A percentile compares a stretch with the other conserved stretches of the same genome.
phyloP scores from a whole-genome alignment of 2,329 filamentous ascomycete genomes.

The Fusarium compactum region DNA sequence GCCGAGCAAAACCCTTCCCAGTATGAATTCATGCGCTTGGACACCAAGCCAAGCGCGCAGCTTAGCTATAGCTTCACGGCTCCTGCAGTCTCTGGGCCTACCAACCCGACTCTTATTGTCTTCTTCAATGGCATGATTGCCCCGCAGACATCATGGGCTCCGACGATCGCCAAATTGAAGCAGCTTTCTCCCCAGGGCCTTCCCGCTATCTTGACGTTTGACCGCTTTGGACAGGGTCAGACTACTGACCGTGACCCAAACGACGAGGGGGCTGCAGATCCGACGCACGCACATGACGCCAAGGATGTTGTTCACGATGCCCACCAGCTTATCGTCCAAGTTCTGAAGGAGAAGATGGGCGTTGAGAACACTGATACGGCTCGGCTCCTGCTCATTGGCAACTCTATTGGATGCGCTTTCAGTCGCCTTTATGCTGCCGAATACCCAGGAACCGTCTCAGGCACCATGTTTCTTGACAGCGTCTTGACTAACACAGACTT shows the following conservation, averaged over 20 bases:
- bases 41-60: slow-evolving; percentile 34
- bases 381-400: slow-evolving; percentile 29
- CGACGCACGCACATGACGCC: slow-evolving; percentile 60
- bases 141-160: slow-evolving; percentile 36
- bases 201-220: slow-evolving; percentile 65
- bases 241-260: slow-evolving; percentile 58
- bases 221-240: slow-evolving; percentile 68
- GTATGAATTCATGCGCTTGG: slow-evolving; percentile 24
- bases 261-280: slow-evolving; percentile 54
- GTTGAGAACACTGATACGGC: neutral
- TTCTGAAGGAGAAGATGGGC: slow-evolving; percentile 2
- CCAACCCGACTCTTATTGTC: slow-evolving; percentile 25
- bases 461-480: slow-evolving; percentile 66
- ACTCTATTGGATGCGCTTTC: slow-evolving; percentile 50
- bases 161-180: slow-evolving; percentile 15
- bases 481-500: slow-evolving; percentile 69
- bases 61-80: slow-evolving; percentile 34
- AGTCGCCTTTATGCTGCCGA: slow-evolving; percentile 63
- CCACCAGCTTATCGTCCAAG: slow-evolving; percentile 30
- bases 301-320: slow-evolving; percentile 50
- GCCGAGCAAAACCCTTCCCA: fast-evolving
- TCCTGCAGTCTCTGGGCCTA: neutral
- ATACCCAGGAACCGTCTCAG: slow-evolving; percentile 60
- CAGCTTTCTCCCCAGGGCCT: neutral
- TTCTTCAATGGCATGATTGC: slow-evolving; percentile 44